Conservation (phyloP, 306 rosid species). For the Neltuma alba region DNA sequence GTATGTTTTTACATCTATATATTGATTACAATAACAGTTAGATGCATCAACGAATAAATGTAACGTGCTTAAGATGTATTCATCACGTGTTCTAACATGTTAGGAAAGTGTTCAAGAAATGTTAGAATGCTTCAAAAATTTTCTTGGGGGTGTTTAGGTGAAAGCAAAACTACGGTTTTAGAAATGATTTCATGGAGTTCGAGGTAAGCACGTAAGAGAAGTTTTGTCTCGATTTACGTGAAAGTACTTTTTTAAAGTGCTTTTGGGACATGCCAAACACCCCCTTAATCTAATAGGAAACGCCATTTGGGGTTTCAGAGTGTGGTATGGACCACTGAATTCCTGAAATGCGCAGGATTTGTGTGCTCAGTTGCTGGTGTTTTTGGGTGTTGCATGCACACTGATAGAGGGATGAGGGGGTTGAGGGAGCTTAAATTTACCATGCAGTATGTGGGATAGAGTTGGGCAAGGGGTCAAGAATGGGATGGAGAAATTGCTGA, state of each 20-base stretch:
- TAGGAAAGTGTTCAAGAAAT: constrained; percentile 1
- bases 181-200: no score
- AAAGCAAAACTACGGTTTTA: no score
- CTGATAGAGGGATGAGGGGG: background rate
- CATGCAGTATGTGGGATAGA: constrained; percentile 21
- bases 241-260: no score
- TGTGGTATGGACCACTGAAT: constrained; percentile 1
- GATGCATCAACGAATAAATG: background rate
- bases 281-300: constrained; percentile 18
- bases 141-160: no score
- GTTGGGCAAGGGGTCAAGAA: background rate
- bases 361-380: background rate
- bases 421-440: constrained; percentile 10
- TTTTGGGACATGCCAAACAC: no score
- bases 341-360: constrained; percentile 2
- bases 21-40: no score
- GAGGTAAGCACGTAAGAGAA: no score
- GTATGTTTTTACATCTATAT: constrained; percentile 40
- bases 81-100: background rate
- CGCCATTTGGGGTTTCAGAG: background rate
- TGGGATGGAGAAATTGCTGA: constrained; percentile 1
- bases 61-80: background rate
- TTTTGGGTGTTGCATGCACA: background rate
- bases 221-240: no score
- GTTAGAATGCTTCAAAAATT: constrained; percentile 11